Conservation (phyloP, 306 rosid species). For the Quercus engelmannii region DNA sequence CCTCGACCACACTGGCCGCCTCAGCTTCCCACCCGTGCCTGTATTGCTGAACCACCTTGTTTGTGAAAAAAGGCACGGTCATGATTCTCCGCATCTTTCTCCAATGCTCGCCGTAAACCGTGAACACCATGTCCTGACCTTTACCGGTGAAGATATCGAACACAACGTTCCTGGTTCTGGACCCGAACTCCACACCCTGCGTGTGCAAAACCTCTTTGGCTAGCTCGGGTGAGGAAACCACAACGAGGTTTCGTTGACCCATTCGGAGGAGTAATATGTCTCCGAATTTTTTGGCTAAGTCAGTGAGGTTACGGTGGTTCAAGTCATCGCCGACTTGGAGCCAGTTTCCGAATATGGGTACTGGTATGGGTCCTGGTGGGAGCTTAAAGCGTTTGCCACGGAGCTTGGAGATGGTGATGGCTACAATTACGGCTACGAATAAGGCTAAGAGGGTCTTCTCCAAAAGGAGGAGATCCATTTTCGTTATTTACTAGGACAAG, state of each 20-base stretch:
- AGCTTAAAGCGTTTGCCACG: constrained; percentile 74
- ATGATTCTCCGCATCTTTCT: constrained; percentile 87
- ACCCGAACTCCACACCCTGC: constrained; percentile 87
- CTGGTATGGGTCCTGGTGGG: constrained; percentile 84
- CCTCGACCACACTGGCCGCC: constrained; percentile 69
- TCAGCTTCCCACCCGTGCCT: constrained; percentile 73
- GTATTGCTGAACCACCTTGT: constrained; percentile 91
- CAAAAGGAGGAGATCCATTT: constrained; percentile 78
- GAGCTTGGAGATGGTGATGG: constrained; percentile 54
- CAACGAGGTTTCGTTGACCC: constrained; percentile 86
- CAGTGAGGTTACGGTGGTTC: constrained; percentile 87
- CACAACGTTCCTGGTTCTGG: constrained; percentile 82
- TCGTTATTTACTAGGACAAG: no score
- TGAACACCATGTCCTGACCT: constrained; percentile 95
- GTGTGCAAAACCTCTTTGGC: constrained; percentile 89
- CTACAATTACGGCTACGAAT: constrained; percentile 45
- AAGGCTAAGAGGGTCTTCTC: constrained; percentile 75
- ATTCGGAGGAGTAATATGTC: constrained; percentile 79
- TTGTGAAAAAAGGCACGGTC: constrained; percentile 91
- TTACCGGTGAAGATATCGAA: constrained; percentile 87
- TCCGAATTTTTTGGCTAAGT: constrained; percentile 69
- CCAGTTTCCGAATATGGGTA: constrained; percentile 86
- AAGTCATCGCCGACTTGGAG: constrained; percentile 93
- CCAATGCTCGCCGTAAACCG: constrained; percentile 95
- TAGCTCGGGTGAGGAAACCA: constrained; percentile 75